Conservation (phyloP, 352 stramenopile genomes). For the Phytopythium oedochilum region DNA sequence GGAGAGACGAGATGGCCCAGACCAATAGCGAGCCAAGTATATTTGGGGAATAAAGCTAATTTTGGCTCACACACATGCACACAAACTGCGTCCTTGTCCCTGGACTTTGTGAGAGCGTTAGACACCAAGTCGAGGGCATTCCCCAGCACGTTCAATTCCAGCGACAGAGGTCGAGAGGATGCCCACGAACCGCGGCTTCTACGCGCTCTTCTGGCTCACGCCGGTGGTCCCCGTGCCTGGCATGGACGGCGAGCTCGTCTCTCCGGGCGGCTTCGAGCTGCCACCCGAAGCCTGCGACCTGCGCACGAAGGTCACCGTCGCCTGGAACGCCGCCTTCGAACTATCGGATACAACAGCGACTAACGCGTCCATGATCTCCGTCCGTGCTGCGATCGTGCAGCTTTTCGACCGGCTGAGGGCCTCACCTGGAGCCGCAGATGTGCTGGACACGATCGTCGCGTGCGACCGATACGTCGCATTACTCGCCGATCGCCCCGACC, state of each 20-base stretch:
- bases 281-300: neutral
- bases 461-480: slow-evolving; percentile 4
- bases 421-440: neutral
- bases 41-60: no score
- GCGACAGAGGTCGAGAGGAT: no score
- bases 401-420: neutral
- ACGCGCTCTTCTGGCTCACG: slow-evolving; percentile 33
- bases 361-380: neutral
- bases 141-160: no score
- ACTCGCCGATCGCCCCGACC: neutral
- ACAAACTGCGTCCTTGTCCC: no score
- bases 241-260: slow-evolving; percentile 10
- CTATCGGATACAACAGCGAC: neutral
- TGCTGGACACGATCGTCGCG: neutral
- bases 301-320: neutral
- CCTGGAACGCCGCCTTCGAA: no score
- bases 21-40: no score
- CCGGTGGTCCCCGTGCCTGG: slow-evolving; percentile 18
- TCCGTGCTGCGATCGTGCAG: neutral
- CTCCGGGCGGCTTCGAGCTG: slow-evolving; percentile 1
- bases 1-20: no score
- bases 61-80: no score
- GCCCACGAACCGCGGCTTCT: slow-evolving; percentile 17
- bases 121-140: no score
- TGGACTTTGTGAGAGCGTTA: no score